Conservation (phyloP, 352 stramenopile species). For the Pythium apleroticum region DNA sequence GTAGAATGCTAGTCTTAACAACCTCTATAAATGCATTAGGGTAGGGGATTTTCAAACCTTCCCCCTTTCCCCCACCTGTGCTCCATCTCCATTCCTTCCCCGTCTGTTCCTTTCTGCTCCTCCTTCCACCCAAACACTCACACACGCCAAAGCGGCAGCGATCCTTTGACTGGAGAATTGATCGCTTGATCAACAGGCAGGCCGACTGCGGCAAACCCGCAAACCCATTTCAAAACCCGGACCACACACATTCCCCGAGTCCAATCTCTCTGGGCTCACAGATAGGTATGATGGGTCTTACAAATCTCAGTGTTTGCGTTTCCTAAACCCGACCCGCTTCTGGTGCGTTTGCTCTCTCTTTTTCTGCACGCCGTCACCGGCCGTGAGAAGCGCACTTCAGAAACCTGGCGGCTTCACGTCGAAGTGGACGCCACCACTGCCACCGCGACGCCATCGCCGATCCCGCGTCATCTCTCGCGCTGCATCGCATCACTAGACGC, state of each 20-base stretch:
- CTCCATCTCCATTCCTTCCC: slow-evolving; percentile 8
- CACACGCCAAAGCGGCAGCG: background rate
- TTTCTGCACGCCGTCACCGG: slow-evolving; percentile 28
- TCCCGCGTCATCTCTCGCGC: background rate
- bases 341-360: slow-evolving; percentile 12
- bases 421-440: slow-evolving; percentile 14
- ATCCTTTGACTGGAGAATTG: slow-evolving; percentile 2
- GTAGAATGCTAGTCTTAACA: background rate
- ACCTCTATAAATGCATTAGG: background rate
- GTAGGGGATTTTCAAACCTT: background rate
- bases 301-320: background rate
- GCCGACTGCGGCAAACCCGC: background rate
- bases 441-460: background rate
- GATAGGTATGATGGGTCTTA: too few relatives aligned
- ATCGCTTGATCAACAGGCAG: background rate
- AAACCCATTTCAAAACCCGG: background rate
- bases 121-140: slow-evolving; percentile 4
- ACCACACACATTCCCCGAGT: background rate
- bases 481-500: background rate
- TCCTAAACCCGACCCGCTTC: background rate
- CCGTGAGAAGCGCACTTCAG: slow-evolving; percentile 31
- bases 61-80: background rate
- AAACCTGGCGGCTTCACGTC: slow-evolving; percentile 25
- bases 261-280: background rate
- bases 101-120: slow-evolving; percentile 5